Conservation (phyloP, 805 yeast genomes). For the Pichia paraexigua region DNA sequence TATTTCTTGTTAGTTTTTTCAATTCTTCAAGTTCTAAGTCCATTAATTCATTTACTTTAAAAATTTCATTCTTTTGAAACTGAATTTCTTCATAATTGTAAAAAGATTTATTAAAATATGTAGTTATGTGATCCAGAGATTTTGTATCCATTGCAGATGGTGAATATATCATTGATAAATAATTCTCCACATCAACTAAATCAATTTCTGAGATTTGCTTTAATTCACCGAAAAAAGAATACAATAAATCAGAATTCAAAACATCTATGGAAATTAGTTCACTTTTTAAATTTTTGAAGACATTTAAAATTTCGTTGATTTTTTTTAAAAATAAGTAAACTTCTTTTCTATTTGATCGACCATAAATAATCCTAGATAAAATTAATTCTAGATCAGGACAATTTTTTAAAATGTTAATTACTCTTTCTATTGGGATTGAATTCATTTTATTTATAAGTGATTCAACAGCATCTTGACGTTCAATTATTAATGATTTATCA, state of each 20-base stretch:
- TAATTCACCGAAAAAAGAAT: slow-evolving; percentile 7
- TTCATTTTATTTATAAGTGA: slow-evolving; percentile 36
- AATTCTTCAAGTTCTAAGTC: slow-evolving; percentile 44
- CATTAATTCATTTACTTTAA: slow-evolving; percentile 39
- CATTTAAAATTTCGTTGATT: slow-evolving; percentile 32
- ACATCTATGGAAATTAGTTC: slow-evolving; percentile 16
- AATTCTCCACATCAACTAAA: neutral
- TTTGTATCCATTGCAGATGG: slow-evolving; percentile 46
- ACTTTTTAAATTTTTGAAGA: slow-evolving; percentile 18
- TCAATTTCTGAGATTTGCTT: neutral
- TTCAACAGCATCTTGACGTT: slow-evolving; percentile 56
- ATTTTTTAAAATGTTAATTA: slow-evolving; percentile 22
- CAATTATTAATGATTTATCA: slow-evolving; percentile 42
- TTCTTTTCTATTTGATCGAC: slow-evolving; percentile 51
- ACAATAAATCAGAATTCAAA: slow-evolving; percentile 10
- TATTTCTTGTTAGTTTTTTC: slow-evolving; percentile 29
- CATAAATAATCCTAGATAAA: slow-evolving; percentile 52
- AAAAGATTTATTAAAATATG: slow-evolving; percentile 37
- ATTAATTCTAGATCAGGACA: slow-evolving; percentile 51
- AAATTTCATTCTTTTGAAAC: slow-evolving; percentile 34
- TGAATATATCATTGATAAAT: slow-evolving; percentile 41
- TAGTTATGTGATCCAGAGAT: slow-evolving; percentile 24
- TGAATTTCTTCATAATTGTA: slow-evolving; percentile 31
- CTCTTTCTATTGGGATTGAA: slow-evolving; percentile 28
- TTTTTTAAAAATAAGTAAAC: slow-evolving; percentile 45